Evolutionary conservation across 129 eudicot genomes (phyloP).

Genomic region (Flaveria brownii): DNA sequence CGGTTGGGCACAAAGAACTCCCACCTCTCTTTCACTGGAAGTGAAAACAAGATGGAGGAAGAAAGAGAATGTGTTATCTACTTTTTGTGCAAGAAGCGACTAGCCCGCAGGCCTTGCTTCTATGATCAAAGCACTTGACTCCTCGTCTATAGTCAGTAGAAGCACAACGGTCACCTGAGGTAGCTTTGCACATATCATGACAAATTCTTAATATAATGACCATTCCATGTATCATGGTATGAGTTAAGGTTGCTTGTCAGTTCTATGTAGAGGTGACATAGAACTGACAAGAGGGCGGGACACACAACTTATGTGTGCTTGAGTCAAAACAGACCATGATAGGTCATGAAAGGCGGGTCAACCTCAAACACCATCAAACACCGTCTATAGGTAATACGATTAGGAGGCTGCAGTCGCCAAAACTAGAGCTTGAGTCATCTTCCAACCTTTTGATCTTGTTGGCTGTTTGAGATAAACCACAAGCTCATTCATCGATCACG

Average conservation of each 20-base stretch:
- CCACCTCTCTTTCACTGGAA: no score
- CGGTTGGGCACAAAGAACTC: no score
- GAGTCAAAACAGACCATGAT: background rate
- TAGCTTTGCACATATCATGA: no score
- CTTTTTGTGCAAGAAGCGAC: no score
- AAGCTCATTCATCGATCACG: background rate
- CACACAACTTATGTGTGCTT: background rate
- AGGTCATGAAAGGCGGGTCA: background rate
- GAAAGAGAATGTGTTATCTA: no score
- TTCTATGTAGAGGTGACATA: background rate
- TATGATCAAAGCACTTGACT: no score
- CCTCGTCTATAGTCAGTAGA: no score
- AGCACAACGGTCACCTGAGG: no score
- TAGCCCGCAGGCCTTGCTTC: no score
- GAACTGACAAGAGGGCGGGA: background rate
- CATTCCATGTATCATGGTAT: background rate
- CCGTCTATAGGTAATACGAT: background rate
- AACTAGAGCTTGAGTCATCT: background rate
- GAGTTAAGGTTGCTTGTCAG: background rate
- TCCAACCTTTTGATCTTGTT: background rate
- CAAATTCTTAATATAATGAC: background rate
- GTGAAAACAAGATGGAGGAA: no score
- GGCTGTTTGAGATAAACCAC: background rate
- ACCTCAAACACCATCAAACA: background rate
- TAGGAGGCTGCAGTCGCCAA: background rate